A percentile compares a stretch with the other conserved stretches of the same genome.
phyloP scores from a whole-genome alignment of 2,329 filamentous ascomycete genomes.

The Penicillium sp. region DNA sequence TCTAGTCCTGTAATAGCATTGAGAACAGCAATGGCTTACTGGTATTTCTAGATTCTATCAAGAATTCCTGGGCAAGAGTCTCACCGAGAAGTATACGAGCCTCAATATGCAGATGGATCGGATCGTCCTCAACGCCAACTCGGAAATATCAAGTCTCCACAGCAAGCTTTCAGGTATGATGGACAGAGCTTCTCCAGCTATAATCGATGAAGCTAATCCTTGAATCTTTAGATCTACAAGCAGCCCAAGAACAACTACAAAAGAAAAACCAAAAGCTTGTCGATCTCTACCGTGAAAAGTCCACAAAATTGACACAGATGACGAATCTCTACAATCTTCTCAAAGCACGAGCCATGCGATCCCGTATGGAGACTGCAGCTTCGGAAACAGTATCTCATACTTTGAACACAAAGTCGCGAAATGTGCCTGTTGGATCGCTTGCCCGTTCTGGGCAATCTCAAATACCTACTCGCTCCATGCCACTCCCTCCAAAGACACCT shows the following conservation, averaged over 20 bases:
- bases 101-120: slow-evolving; percentile 70
- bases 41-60: slow-evolving; percentile 66
- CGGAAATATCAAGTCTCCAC: slow-evolving; percentile 67
- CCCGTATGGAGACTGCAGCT: slow-evolving; percentile 57
- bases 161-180: slow-evolving; percentile 62
- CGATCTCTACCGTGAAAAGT: slow-evolving; percentile 69
- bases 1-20: not conserved
- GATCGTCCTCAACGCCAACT: slow-evolving; percentile 72
- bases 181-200: not conserved
- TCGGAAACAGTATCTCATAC: slow-evolving; percentile 53
- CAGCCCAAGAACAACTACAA: slow-evolving; percentile 63
- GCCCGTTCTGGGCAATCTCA: not conserved
- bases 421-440: slow-evolving; percentile 11
- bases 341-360: slow-evolving; percentile 57
- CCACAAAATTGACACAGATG: slow-evolving; percentile 65
- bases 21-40: slow-evolving; percentile 7
- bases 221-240: slow-evolving; percentile 52
- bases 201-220: slow-evolving; percentile 5
- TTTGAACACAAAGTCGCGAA: slow-evolving; percentile 38
- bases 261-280: slow-evolving; percentile 72
- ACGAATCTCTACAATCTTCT: slow-evolving; percentile 62
- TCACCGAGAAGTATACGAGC: slow-evolving; percentile 69
- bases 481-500: slow-evolving; percentile 27
- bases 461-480: not conserved
- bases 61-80: slow-evolving; percentile 68